A percentile compares a stretch with the other conserved stretches of the same genome.
Evolutionary conservation across 192 early-diverging fungal genomes (phyloP).

Genomic region (Chytriomyces hyalinus): DNA sequence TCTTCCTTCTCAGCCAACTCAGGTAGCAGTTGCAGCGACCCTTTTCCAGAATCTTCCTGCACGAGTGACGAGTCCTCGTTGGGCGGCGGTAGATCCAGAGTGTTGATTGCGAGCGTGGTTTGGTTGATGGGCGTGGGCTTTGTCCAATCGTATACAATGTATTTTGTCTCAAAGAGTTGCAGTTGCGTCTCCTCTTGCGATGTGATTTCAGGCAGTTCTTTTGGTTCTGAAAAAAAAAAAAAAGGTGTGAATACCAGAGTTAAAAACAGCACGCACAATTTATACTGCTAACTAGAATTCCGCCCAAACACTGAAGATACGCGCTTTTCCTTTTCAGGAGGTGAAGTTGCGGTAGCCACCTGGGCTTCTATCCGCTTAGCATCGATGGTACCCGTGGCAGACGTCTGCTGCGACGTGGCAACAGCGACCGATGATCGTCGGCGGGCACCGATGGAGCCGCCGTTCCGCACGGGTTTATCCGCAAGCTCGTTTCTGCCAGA

Average conservation of each 20-base stretch:
- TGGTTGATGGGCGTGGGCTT: conserved; percentile 12
- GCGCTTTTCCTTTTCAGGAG: neutral
- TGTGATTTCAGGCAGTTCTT: conserved; percentile 17
- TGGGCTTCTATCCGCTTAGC: neutral
- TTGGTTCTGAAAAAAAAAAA: neutral
- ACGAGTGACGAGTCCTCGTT: neutral
- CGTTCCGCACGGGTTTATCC: conserved; percentile 12
- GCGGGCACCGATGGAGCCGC: neutral
- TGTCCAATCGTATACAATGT: conserved; percentile 26
- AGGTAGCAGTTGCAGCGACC: neutral
- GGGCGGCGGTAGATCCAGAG: conserved; percentile 5
- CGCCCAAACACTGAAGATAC: conserved; percentile 4
- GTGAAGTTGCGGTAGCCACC: neutral
- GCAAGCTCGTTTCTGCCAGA: conserved; percentile 22
- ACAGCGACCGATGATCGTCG: neutral
- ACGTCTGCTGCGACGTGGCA: neutral
- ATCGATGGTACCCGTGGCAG: neutral
- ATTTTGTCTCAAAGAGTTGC: conserved; percentile 31
- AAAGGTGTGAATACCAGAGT: neutral
- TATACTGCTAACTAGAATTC: conserved; percentile 42
- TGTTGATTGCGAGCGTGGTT: conserved; percentile 11
- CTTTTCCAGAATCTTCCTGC: neutral
- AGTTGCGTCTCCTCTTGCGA: conserved; percentile 26
- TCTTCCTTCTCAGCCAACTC: neutral
- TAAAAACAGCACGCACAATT: neutral